A percentile compares a stretch with the other conserved stretches of the same genome.
Conservation (phyloP, 2,329 filamentous ascomycete species). For the Coleophoma eucalyptorum region DNA sequence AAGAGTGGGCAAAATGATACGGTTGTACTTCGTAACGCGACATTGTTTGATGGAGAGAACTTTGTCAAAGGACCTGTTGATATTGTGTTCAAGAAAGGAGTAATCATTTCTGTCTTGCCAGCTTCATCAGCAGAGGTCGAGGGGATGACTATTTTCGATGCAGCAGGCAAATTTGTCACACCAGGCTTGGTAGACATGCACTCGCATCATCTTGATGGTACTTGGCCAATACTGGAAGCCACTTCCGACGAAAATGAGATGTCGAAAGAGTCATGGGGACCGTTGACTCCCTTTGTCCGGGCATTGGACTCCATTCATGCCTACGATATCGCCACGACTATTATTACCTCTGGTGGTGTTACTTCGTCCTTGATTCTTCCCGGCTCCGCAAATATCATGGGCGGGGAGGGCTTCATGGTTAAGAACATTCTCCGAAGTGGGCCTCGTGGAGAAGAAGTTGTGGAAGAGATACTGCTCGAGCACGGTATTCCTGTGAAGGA, state of each 20-base stretch:
- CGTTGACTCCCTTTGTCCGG: conserved; percentile 34
- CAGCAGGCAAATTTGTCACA: conserved; percentile 36
- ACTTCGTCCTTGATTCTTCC: conserved; percentile 42
- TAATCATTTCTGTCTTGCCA: conserved; percentile 28
- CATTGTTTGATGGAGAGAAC: conserved; percentile 38
- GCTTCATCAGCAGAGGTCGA: conserved; percentile 9
- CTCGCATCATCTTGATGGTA: conserved; percentile 33
- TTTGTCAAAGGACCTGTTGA: conserved; percentile 30
- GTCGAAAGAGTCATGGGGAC: conserved; percentile 18
- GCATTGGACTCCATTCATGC: conserved; percentile 37
- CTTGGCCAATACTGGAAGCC: conserved; percentile 30
- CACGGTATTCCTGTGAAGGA: conserved; percentile 28
- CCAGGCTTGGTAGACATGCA: conserved; percentile 43
- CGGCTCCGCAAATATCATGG: conserved; percentile 39
- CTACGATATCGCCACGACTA: conserved; percentile 31
- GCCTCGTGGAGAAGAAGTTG: conserved; percentile 30
- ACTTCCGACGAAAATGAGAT: conserved; percentile 35
- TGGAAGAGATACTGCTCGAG: conserved; percentile 38
- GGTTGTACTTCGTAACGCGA: conserved; percentile 35
- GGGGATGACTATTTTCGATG: conserved; percentile 16
- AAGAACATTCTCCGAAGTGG: conserved; percentile 35
- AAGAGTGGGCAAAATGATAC: conserved; percentile 32
- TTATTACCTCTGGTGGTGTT: conserved; percentile 39
- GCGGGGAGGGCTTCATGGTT: conserved; percentile 38
- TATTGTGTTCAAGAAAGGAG: conserved; percentile 33